A percentile compares a stretch with the other conserved stretches of the same genome.
Evolutionary conservation across 2,329 filamentous ascomycete genomes (phyloP).

Genomic region (Dryadomyces quercivorus): DNA sequence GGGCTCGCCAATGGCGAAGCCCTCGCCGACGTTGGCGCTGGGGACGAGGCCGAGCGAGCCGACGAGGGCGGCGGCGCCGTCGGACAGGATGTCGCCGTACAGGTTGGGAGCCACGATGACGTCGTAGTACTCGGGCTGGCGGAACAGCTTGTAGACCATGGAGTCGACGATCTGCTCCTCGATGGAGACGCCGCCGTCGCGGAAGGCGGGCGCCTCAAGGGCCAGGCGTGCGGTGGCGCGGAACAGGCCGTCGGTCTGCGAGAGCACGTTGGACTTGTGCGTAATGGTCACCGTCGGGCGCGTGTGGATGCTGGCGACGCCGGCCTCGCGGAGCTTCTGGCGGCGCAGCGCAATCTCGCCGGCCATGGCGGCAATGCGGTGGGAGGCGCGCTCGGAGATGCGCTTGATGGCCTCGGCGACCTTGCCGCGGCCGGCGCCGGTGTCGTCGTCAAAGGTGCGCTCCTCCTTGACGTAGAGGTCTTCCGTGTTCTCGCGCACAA

Average conservation of each 20-base stretch:
- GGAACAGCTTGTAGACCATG: conserved; percentile 99
- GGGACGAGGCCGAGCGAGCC: conserved; percentile 87
- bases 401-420: conserved; percentile 97
- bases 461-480: conserved; percentile 98
- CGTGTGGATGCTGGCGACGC: conserved; percentile 47
- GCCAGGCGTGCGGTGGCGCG: conserved; percentile 64
- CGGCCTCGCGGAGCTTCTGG: conserved; percentile 59
- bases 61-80: conserved; percentile 88
- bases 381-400: conserved; percentile 75
- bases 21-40: conserved; percentile 86
- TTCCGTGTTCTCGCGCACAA: conserved; percentile 97
- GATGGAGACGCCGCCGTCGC: conserved; percentile 39
- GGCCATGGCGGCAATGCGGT: conserved; percentile 82
- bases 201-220: conserved; percentile 54
- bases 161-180: conserved; percentile 99
- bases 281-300: conserved; percentile 82
- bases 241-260: conserved; percentile 94
- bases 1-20: conserved; percentile 93
- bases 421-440: conserved; percentile 46
- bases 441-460: conserved; percentile 52
- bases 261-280: conserved; percentile 96
- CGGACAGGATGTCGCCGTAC: conserved; percentile 93
- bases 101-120: conserved; percentile 96
- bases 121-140: conserved; percentile 88
- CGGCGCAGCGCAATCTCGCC: conserved; percentile 86